A percentile compares a stretch with the other conserved stretches of the same genome.
Evolutionary conservation across 495 filamentous ascomycete genomes (phyloP).

Genomic region (Trichocladium antarcticum): DNA sequence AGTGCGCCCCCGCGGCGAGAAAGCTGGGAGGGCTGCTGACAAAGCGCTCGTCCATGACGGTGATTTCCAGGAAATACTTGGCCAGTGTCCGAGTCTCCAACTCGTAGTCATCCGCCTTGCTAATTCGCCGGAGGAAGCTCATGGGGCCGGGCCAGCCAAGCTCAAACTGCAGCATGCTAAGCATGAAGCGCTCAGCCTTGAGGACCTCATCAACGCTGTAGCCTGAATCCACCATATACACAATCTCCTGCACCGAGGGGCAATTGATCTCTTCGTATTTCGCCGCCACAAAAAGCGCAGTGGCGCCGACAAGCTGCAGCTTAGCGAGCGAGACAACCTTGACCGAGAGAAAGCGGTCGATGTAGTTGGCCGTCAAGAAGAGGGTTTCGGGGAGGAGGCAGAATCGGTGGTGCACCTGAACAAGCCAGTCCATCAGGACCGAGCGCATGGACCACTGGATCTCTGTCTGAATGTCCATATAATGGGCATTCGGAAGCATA

Average conservation of each 20-base stretch:
- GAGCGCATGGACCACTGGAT: slow-evolving; percentile 98
- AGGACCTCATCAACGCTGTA: slow-evolving; percentile 86
- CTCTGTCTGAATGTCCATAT: slow-evolving; percentile 95
- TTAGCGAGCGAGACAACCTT: slow-evolving; percentile 93
- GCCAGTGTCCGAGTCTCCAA: slow-evolving; percentile 89
- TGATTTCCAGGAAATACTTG: slow-evolving; percentile 95
- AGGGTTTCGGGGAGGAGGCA: slow-evolving; percentile 84
- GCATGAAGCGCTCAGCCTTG: slow-evolving; percentile 96
- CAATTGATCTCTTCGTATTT: slow-evolving; percentile 99
- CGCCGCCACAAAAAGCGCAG: slow-evolving; percentile 88
- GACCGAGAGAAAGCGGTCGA: slow-evolving; percentile 89
- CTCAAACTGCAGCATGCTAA: slow-evolving; percentile 87
- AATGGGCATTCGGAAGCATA: slow-evolving; percentile 76
- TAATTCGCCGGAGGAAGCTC: slow-evolving; percentile 93
- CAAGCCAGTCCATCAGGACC: slow-evolving; percentile 95
- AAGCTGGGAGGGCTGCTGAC: slow-evolving; percentile 85
- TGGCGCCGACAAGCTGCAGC: slow-evolving; percentile 91
- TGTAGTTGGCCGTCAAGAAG: slow-evolving; percentile 87
- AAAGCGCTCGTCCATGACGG: slow-evolving; percentile 96
- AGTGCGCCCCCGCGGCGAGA: slow-evolving; percentile 84
- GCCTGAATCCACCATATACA: slow-evolving; percentile 94
- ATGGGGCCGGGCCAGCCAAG: slow-evolving; percentile 95
- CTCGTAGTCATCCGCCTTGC: slow-evolving; percentile 98
- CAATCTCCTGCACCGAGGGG: slow-evolving; percentile 86
- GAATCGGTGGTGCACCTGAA: slow-evolving; percentile 92